phyloP scores from a whole-genome alignment of 73 alveolate genomes.

The Chromera velia region DNA sequence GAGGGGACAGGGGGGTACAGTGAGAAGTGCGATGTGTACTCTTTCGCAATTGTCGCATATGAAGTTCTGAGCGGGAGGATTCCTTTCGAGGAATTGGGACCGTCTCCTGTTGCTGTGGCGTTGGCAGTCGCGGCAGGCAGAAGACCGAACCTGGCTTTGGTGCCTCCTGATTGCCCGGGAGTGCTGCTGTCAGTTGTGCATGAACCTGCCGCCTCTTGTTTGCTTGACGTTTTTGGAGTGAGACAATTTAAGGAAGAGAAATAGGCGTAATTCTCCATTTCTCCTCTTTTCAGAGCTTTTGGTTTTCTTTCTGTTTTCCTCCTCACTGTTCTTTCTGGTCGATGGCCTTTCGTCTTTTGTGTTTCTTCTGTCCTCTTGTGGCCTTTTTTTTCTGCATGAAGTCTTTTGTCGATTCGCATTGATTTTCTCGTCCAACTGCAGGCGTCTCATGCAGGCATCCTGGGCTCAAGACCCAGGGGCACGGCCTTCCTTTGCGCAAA shows the following conservation, averaged over 20 bases:
- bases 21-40: constrained; percentile 85
- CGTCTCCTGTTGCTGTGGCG: constrained; percentile 29
- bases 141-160: constrained; percentile 22
- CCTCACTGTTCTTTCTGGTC: neutral
- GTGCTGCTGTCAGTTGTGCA: neutral
- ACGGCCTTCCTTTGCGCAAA: neutral
- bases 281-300: no score
- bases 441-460: neutral
- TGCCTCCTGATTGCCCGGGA: constrained; percentile 7
- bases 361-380: no score
- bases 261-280: no score
- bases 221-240: no score
- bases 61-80: constrained; percentile 78
- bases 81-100: constrained; percentile 59
- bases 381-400: no score
- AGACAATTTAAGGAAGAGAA: no score
- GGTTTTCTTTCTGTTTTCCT: no score
- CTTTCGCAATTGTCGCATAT: constrained; percentile 80
- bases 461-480: neutral
- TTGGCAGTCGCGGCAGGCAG: constrained; percentile 40
- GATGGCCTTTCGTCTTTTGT: no score
- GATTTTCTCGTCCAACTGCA: no score
- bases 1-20: no score
- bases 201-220: neutral
- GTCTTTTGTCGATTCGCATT: no score